These are phyloP conservation scores for Eucalyptus erythrocorys DNA, from an alignment of 345 rosid species.

Conservation along the genomic window DNA sequence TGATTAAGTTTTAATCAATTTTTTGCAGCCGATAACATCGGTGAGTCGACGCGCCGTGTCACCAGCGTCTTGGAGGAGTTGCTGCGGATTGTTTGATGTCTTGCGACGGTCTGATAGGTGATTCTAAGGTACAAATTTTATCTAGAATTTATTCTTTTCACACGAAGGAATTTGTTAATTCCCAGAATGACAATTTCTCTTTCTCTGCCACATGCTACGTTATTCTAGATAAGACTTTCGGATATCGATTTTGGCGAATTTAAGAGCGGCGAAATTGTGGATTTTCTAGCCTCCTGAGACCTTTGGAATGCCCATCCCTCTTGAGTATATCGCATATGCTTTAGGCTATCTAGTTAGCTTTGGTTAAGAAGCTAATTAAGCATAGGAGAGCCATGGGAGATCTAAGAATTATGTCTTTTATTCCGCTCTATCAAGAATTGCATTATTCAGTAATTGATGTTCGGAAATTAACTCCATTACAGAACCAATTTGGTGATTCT, in stretches of 20 bases:
- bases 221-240: not conserved
- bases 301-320: not conserved
- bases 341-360: not conserved
- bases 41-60: not conserved
- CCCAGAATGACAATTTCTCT: not conserved
- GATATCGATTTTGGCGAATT: not conserved
- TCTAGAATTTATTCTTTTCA: not conserved
- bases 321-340: not conserved
- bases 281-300: not conserved
- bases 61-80: conserved; percentile 61
- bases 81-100: conserved; percentile 64
- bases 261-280: not conserved
- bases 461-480: not conserved
- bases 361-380: not conserved
- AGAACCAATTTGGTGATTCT: not conserved
- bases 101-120: conserved; percentile 22
- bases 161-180: not conserved
- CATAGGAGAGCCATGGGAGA: not conserved
- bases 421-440: not conserved
- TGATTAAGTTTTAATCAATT: not conserved
- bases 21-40: conserved; percentile 18
- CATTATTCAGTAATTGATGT: not conserved
- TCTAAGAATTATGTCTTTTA: no score
- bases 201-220: not conserved
- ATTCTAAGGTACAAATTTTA: not conserved